Evolutionary conservation across 2,329 filamentous ascomycete species (phyloP).

Genomic region (Fusarium illudens): DNA sequence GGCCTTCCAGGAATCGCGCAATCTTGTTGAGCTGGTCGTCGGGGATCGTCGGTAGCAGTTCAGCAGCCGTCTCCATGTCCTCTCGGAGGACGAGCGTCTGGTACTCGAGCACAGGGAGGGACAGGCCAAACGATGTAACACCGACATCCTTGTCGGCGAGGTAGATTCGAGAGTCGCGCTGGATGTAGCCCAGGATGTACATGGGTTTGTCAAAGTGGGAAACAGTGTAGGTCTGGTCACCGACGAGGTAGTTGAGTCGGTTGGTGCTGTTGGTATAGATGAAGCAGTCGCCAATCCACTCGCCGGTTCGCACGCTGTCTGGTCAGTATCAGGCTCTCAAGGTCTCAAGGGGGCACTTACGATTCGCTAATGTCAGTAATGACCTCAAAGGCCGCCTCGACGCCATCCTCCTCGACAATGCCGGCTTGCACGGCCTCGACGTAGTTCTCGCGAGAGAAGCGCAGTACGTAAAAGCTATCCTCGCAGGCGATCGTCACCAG

Average conservation of each 20-base stretch:
- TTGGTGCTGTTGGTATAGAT: constrained; percentile 98
- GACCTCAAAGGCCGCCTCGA: constrained; percentile 95
- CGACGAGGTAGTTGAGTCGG: constrained; percentile 95
- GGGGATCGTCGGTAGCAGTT: constrained; percentile 84
- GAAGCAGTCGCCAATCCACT: constrained; percentile 99
- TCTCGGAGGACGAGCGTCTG: constrained; percentile 94
- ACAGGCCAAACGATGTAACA: constrained; percentile 89
- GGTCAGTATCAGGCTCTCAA: neutral
- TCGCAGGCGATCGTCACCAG: constrained; percentile 92
- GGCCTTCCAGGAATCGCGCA: constrained; percentile 94
- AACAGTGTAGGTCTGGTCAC: constrained; percentile 97
- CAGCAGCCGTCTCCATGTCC: constrained; percentile 89
- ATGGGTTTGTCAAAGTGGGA: constrained; percentile 95
- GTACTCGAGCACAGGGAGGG: constrained; percentile 92
- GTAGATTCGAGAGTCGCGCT: constrained; percentile 94
- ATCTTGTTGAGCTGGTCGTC: constrained; percentile 98
- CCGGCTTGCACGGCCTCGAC: constrained; percentile 83
- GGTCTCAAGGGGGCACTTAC: constrained; percentile 51
- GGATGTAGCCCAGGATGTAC: constrained; percentile 95
- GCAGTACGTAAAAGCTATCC: constrained; percentile 92
- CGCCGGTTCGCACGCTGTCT: constrained; percentile 83
- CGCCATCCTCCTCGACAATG: constrained; percentile 86
- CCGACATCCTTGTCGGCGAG: constrained; percentile 95
- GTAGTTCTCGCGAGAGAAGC: constrained; percentile 91
- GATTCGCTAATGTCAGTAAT: constrained; percentile 95